Conservation (phyloP, 208 protist species). For the Spongospora subterranea region DNA sequence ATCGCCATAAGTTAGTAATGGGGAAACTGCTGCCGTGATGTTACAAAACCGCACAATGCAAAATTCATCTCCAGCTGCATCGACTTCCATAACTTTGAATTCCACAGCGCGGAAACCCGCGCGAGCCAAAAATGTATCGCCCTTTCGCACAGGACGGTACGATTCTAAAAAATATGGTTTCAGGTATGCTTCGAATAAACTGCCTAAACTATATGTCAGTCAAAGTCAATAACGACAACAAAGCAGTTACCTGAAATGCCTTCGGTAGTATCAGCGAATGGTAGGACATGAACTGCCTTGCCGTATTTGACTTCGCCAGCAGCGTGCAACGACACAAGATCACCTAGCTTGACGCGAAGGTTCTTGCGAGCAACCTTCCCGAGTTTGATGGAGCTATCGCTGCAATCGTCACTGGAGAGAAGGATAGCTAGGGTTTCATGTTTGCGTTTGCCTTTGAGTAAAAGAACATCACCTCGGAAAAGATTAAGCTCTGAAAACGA, state of each 20-base stretch:
- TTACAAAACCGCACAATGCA: background rate
- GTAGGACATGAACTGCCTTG: slow-evolving; percentile 97
- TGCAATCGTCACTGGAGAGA: slow-evolving; percentile 84
- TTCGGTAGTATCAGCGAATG: slow-evolving; percentile 99
- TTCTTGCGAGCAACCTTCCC: slow-evolving; percentile 99
- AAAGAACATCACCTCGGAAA: slow-evolving; percentile 87
- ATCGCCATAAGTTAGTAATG: background rate
- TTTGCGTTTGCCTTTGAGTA: slow-evolving; percentile 98
- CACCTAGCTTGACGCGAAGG: slow-evolving; percentile 95
- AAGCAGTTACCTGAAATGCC: slow-evolving; percentile 79
- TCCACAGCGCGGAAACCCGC: slow-evolving; percentile 98
- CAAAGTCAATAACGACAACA: slow-evolving; percentile 62
- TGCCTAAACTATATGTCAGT: slow-evolving; percentile 76
- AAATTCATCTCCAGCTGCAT: slow-evolving; percentile 81
- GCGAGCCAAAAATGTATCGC: slow-evolving; percentile 94
- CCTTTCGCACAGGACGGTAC: slow-evolving; percentile 98
- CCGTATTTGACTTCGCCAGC: slow-evolving; percentile 96
- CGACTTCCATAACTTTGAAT: slow-evolving; percentile 99
- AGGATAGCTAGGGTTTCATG: slow-evolving; percentile 95
- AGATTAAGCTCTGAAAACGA: slow-evolving; percentile 87
- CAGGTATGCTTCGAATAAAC: slow-evolving; percentile 99
- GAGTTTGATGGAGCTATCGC: slow-evolving; percentile 93
- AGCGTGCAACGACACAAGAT: slow-evolving; percentile 93
- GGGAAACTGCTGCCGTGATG: background rate
- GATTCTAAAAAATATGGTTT: slow-evolving; percentile 99